Conservation (phyloP, 768 basidiomycete species). For the Phaeotremella fagi region DNA sequence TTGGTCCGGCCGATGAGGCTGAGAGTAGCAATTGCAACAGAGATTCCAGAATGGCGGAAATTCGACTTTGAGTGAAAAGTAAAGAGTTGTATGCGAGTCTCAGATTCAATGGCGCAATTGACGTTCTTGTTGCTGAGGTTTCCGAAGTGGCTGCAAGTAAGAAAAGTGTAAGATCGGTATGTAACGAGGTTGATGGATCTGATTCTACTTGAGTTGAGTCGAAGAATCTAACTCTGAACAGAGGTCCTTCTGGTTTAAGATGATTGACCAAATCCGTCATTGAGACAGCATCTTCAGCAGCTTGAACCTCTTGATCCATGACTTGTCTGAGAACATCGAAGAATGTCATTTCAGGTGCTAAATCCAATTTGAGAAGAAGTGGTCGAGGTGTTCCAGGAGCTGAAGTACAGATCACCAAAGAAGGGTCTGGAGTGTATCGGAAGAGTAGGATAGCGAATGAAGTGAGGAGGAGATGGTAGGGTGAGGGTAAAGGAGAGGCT, state of each 20-base stretch:
- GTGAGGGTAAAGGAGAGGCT: conserved; percentile 55
- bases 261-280: conserved; percentile 71
- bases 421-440: conserved; percentile 91
- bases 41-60: conserved; percentile 75
- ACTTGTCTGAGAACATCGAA: conserved; percentile 82
- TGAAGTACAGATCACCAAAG: conserved; percentile 80
- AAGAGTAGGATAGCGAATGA: conserved; percentile 87
- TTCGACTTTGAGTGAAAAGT: conserved; percentile 74
- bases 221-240: conserved; percentile 95
- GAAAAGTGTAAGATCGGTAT: conserved; percentile 89
- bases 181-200: conserved; percentile 59
- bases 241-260: conserved; percentile 52
- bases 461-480: conserved; percentile 86
- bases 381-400: conserved; percentile 65
- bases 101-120: conserved; percentile 67
- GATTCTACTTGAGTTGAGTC: conserved; percentile 54
- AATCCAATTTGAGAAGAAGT: conserved; percentile 72
- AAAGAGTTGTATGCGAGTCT: conserved; percentile 91
- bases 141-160: conserved; percentile 60
- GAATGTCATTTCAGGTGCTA: conserved; percentile 81
- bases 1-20: conserved; percentile 58
- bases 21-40: conserved; percentile 64
- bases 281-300: conserved; percentile 72
- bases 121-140: conserved; percentile 54
- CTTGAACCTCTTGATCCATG: conserved; percentile 75